phyloP scores from a whole-genome alignment of 1,284 basidiomycete genomes.

The Fomitopsis schrenkii region DNA sequence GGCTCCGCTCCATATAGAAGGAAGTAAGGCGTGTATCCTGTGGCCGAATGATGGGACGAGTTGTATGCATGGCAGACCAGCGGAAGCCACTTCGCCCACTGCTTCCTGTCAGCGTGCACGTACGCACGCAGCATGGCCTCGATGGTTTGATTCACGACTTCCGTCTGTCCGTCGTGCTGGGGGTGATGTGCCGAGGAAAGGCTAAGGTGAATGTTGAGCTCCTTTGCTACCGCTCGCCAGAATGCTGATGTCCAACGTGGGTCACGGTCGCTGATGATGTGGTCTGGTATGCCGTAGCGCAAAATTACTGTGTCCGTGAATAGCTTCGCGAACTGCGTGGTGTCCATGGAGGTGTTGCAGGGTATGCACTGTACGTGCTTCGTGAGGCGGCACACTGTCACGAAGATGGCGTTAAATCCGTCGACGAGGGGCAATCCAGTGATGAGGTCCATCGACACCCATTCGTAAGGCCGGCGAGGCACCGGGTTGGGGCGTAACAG shows the following conservation, averaged over 20 bases:
- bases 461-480: constrained; percentile 20
- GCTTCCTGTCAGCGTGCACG: neutral
- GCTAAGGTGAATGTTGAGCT: constrained; percentile 6
- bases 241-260: constrained; percentile 10
- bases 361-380: constrained; percentile 39
- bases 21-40: neutral
- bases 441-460: constrained; percentile 31
- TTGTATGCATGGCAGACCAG: neutral
- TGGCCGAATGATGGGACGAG: neutral
- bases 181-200: constrained; percentile 17
- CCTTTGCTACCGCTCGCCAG: constrained; percentile 10
- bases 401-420: constrained; percentile 30
- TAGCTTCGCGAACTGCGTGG: constrained; percentile 15
- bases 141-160: constrained; percentile 14
- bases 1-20: neutral
- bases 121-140: constrained; percentile 14
- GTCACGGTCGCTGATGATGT: constrained; percentile 17
- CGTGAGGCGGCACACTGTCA: constrained; percentile 24
- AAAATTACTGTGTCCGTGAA: constrained; percentile 18
- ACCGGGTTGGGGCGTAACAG: constrained; percentile 31
- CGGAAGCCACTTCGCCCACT: neutral
- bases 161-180: constrained; percentile 18
- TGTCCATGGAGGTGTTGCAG: constrained; percentile 16
- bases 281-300: constrained; percentile 11
- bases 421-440: constrained; percentile 26